Evolutionary conservation across 495 filamentous ascomycete species (phyloP), one percentile per base, ranked within the genome.

Genomic region (Neurospora sp.): DNA sequence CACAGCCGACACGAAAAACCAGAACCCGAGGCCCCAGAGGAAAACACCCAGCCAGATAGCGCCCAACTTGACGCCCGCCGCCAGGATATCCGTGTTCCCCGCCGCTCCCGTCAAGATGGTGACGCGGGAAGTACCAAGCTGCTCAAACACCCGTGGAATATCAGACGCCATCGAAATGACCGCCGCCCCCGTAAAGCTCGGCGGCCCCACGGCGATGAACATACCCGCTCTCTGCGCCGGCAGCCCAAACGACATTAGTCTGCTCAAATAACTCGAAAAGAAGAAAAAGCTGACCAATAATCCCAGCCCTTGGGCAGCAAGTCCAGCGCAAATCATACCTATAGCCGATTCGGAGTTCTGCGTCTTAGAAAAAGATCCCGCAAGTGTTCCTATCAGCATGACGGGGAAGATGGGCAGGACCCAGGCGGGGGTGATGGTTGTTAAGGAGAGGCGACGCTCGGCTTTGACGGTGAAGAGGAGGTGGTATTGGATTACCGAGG

Each of bases 131-230:
- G 42, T 9, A 2, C 11, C 17, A 28, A 79, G 54, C 9, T 70
- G 72, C 17, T 39, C 19, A 13, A 78, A 72, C 3, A 80, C 40
- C 43, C 76, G 40, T 76, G 82, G 79, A 15, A 82, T 76, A 54
- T 84, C 86, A 31, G 84, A 81, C 1, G 88, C 87, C 84, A 92
- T 89, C 34, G 85, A 85, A 62, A 94, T 86, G n/a, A 93, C 81
- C 8, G 91, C 90, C 1, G 91, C 83, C n/a, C 86, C 87, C 4
- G 91, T 92, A 81, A 92, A 94, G 2, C 88, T 85, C 0, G 91
- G 85, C 11, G 90, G 90, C 0, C 88, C 91, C 9, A 92, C 90
- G 8, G 89, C 89, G 73, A 93, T 92, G 79, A 92, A 92, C 88
- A 93, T 91, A 3, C 87, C 89, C 0, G 89, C 86, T 54, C 89